Conservation (phyloP, 805 yeast species). For the Cyberlindnera saturnus region DNA sequence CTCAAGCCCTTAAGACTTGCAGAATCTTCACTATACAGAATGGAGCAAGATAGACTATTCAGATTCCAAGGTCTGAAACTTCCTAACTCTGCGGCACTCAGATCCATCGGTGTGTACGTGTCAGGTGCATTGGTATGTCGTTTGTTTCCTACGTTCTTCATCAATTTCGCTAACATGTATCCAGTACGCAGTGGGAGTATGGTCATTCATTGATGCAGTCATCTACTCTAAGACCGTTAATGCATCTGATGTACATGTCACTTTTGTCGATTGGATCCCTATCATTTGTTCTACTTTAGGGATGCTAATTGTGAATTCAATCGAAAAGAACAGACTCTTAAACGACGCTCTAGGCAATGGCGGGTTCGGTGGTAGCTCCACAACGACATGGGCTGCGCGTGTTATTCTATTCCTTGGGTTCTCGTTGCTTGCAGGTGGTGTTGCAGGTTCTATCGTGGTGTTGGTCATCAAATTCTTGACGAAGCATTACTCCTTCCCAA, state of each 20-base stretch:
- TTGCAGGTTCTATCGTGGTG: slow-evolving; percentile 88
- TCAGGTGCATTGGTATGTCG: slow-evolving; percentile 48
- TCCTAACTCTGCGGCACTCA: slow-evolving; percentile 64
- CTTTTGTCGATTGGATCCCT: slow-evolving; percentile 95
- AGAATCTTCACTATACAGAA: slow-evolving; percentile 2
- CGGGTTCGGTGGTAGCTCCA: slow-evolving; percentile 31
- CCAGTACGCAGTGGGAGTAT: slow-evolving; percentile 74
- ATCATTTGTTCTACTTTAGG: slow-evolving; percentile 84
- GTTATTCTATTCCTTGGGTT: slow-evolving; percentile 88
- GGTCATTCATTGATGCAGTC: slow-evolving; percentile 86
- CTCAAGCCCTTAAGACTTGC: slow-evolving; percentile 7
- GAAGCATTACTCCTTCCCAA: slow-evolving; percentile 76
- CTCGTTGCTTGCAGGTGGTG: slow-evolving; percentile 86
- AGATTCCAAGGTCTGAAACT: slow-evolving; percentile 58
- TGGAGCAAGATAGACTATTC: slow-evolving; percentile 49
- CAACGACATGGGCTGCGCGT: slow-evolving; percentile 90
- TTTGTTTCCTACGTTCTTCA: no score
- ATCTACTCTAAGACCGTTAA: slow-evolving; percentile 79
- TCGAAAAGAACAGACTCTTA: slow-evolving; percentile 36
- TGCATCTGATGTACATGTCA: slow-evolving; percentile 80
- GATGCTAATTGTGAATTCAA: slow-evolving; percentile 61
- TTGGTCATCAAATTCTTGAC: slow-evolving; percentile 78
- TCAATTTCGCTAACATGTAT: background rate
- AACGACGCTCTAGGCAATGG: slow-evolving; percentile 29
- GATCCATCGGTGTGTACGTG: slow-evolving; percentile 71